phyloP scores from a whole-genome alignment of 129 eudicot species.

The Apium graveolens region DNA sequence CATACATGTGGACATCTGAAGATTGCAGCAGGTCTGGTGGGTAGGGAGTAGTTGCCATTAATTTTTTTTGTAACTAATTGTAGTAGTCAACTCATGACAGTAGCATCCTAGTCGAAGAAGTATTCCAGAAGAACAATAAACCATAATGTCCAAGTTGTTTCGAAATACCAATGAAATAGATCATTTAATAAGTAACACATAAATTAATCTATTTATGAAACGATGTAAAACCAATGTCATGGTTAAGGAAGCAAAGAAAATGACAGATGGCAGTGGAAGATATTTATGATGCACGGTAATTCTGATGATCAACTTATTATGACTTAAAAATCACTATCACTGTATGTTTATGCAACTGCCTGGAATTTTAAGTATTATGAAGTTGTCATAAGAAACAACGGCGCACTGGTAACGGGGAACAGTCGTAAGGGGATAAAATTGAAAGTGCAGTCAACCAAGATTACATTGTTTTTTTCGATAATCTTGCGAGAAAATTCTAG shows the following conservation, averaged over 20 bases:
- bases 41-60: not conserved
- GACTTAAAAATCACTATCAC: not conserved
- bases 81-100: not conserved
- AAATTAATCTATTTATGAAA: not conserved
- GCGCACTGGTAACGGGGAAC: not conserved
- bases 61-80: not conserved
- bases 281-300: not conserved
- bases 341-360: not conserved
- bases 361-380: not conserved
- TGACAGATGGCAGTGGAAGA: not conserved
- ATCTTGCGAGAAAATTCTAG: not conserved
- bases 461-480: not conserved
- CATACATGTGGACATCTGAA: no score
- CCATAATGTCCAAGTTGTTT: not conserved
- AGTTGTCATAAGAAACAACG: constrained; percentile 4
- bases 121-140: not conserved
- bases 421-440: not conserved
- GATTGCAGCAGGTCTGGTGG: not conserved
- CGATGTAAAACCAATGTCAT: not conserved
- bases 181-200: no score
- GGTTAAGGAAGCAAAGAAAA: constrained; percentile 4
- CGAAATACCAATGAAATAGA: no score
- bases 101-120: not conserved
- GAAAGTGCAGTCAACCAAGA: not conserved
- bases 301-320: not conserved